Evolutionary conservation across 2,329 filamentous ascomycete species (phyloP), one percentile per base, ranked within the genome.

Genomic region (Monosporascus sp.): DNA sequence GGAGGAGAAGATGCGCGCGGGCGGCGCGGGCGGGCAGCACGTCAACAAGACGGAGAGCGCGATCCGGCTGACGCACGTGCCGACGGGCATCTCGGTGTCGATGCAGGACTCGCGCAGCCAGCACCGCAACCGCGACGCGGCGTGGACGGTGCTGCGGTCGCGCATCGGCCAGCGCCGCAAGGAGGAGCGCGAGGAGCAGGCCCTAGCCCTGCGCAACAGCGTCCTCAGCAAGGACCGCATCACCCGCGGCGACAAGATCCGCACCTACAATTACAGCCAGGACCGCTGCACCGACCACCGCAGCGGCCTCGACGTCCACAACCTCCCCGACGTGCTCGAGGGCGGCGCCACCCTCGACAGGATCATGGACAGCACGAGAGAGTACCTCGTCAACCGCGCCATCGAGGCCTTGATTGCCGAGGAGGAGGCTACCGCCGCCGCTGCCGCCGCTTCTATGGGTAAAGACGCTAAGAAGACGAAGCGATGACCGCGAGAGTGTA

Each of bases 21-120:
- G 90, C 46, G 94, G 94, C 55, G 93, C 94, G 0, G 94, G 94
- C 35, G 94, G 94, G 1, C 94, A 99, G 74, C 94, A 99, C 72
- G 94, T 99, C 67, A 99, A 99, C 74, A 97, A 93, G 70, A 99
- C 94, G 0, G 94, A 99, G 74, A 96, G 90, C 31, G 94, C 94
- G 3, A 89, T 99, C 56, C 87, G 94, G 9, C 78, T 99, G 64
- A 97, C 92, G 2, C 94, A 99, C 74, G 72, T 88, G 7, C 94
- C 94, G 2, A 96, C 91, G 1, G 89, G 88, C 45, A 94, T 86
- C 0, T 83, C 89, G 2, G 92, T 97, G 15, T 87, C 86, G 14
- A 96, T 97, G 80, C 94, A 99, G 70, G 94, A 99, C 68, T 87
- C 86, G 50, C 83, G 94, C 51, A 96, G 90, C 44, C 94, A 99